Base-by-base conservation (phyloP, 129 eudicot species). In the Saussurea involucrata region DNA sequence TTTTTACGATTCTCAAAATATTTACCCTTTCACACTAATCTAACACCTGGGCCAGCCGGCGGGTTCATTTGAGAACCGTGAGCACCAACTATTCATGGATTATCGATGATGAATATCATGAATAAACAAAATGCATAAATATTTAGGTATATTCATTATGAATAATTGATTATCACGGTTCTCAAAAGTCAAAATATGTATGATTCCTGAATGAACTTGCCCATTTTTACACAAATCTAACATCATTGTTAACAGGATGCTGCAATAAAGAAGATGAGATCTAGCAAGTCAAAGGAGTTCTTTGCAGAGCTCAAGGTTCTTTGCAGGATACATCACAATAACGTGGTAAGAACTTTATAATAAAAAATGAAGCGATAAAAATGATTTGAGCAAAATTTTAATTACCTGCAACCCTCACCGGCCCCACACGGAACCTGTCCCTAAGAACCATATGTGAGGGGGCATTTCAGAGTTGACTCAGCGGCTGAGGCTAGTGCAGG, bases 271-370 rank as follows among this genome's bases (percentile, higher is more conserved):
- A 83, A 83, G 80, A 83, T 83, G 86, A 83, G 72, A 73, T 69
- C 86, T 10, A 78, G 37, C 73, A 83, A 83, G 74, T 73, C 73
- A 60, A 83, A 83, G 77, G 86, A 83, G 83, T 83, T 83, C 71
- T 78, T 83, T 73, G 83, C 80, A 61, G 86, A 83, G 68, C 86
- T 83, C 24, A 83, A 83, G 77, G 86, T 83, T 73, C 83, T 83
- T 13, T 83, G 87, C 68, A 83, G 79, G 79, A 78, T 83, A 78
- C 87, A 83, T 74, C 87, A 83, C 24, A 83, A 73, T 68, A 78
- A 78, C 60, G 87, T 83, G 87, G 87, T 83, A 78, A 78, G 83
- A 44, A 74, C 21, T 34, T 49, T n/a, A 36, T 21, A 49, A 40
- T 34, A 4, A 8, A 8, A 20, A 5, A 28, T 5, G 2, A 42